A percentile compares a stretch with the other conserved stretches of the same genome.
Conservation (phyloP, 2,329 filamentous ascomycete species). For the Diaporthe sp. region DNA sequence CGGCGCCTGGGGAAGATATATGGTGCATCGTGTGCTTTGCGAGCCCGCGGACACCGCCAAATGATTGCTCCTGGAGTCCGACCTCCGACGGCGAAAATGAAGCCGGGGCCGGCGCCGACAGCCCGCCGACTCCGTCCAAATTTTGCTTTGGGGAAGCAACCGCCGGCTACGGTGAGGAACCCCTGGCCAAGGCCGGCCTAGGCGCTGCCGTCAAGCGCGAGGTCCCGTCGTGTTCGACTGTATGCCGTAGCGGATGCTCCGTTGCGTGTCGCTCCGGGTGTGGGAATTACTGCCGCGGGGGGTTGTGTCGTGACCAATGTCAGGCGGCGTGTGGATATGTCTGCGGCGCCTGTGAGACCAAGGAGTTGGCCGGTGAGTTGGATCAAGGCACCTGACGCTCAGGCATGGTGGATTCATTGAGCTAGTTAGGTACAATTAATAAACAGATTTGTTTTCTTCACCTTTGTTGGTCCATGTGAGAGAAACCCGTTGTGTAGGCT, state of each 20-base stretch:
- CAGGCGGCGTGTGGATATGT: slow-evolving; percentile 20
- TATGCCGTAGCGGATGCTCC: neutral
- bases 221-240: neutral
- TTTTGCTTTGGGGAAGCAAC: too few species aligned
- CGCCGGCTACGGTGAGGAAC: too few species aligned
- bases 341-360: slow-evolving; percentile 24
- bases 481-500: too few species aligned
- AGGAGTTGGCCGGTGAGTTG: neutral
- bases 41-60: neutral
- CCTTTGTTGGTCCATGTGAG: neutral
- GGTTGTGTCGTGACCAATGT: neutral
- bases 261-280: neutral
- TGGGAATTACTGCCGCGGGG: neutral
- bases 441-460: neutral
- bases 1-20: rapidly evolving
- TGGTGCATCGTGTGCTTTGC: neutral
- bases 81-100: too few species aligned
- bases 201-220: too few species aligned
- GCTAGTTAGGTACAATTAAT: neutral
- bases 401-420: neutral
- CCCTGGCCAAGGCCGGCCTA: neutral
- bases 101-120: too few species aligned
- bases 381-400: too few species aligned
- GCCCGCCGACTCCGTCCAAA: too few species aligned
- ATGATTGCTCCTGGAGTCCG: too few species aligned